These are phyloP conservation scores for Arthrobotrys megalospora DNA, from an alignment of 2,329 filamentous ascomycete species.

Conservation along the genomic window DNA sequence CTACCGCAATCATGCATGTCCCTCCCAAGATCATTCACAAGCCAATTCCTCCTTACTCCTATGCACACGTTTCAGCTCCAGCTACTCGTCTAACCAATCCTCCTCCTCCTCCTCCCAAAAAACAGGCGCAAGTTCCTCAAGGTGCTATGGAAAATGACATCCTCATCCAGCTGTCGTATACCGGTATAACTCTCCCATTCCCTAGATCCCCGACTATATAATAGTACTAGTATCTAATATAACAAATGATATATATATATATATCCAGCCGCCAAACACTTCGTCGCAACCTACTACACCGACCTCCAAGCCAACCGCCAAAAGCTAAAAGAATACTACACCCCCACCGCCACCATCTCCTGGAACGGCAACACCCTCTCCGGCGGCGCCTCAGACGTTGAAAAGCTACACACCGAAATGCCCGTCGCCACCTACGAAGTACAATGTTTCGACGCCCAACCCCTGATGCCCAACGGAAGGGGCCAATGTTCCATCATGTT, in stretches of 20 bases:
- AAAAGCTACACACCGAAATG: slow-evolving; percentile 78
- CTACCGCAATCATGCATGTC: neutral
- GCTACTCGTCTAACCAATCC: neutral
- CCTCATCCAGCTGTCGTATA: slow-evolving; percentile 43
- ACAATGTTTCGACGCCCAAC: slow-evolving; percentile 81
- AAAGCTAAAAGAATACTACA: slow-evolving; percentile 79
- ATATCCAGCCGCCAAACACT: slow-evolving; percentile 77
- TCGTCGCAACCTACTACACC: slow-evolving; percentile 82
- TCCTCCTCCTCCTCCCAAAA: neutral
- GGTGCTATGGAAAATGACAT: slow-evolving; percentile 39
- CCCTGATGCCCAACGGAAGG: slow-evolving; percentile 68
- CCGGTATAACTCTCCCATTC: slow-evolving; percentile 20
- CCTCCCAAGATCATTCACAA: neutral
- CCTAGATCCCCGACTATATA: neutral
- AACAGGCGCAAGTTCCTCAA: slow-evolving; percentile 19
- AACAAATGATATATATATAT: neutral
- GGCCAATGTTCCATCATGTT: slow-evolving; percentile 80
- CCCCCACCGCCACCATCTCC: slow-evolving; percentile 77
- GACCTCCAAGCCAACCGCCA: slow-evolving; percentile 76
- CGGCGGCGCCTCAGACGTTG: slow-evolving; percentile 75
- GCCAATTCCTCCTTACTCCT: slow-evolving; percentile 6
- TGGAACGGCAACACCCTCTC: slow-evolving; percentile 82
- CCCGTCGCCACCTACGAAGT: slow-evolving; percentile 78
- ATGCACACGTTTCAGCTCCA: neutral
- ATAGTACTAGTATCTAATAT: slow-evolving; percentile 36